phyloP scores from a whole-genome alignment of 1,284 basidiomycete species.

The Filobasidium uniguttulatum region DNA sequence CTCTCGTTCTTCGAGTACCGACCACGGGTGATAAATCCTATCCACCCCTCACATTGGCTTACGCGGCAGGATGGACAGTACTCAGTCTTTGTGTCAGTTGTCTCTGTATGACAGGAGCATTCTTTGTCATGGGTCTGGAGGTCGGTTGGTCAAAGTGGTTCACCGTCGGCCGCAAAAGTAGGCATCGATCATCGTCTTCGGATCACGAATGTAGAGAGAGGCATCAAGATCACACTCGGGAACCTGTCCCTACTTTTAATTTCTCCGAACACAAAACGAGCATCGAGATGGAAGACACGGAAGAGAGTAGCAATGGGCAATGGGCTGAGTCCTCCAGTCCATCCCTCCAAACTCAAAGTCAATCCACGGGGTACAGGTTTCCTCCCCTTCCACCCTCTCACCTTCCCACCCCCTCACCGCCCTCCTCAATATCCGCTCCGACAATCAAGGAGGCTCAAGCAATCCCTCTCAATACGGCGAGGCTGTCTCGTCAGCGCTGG shows the following conservation, averaged over 20 bases:
- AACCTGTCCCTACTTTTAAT: background rate
- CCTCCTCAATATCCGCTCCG: no score
- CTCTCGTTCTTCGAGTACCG: slow-evolving; percentile 33
- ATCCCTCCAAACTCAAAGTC: no score
- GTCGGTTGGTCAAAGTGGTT: slow-evolving; percentile 4
- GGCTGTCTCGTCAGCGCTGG: no score
- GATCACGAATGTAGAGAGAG: slow-evolving; percentile 18
- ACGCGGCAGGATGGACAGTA: slow-evolving; percentile 37
- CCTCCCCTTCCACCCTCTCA: no score
- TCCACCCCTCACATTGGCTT: slow-evolving; percentile 29
- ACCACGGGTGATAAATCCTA: slow-evolving; percentile 17
- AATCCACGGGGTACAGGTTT: no score
- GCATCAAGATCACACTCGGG: background rate
- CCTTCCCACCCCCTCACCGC: no score
- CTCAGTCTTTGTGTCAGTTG: slow-evolving; percentile 37
- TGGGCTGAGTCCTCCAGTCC: no score
- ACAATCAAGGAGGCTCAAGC: no score
- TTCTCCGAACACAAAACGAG: no score
- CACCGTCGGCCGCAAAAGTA: slow-evolving; percentile 12
- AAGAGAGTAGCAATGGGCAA: no score
- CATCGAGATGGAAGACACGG: no score
- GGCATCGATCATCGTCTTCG: slow-evolving; percentile 24
- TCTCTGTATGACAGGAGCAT: slow-evolving; percentile 37
- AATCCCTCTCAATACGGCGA: no score
- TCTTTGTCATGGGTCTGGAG: slow-evolving; percentile 39